Conservation (phyloP, 2,329 filamentous ascomycete genomes). For the Cytospora piceicola region DNA sequence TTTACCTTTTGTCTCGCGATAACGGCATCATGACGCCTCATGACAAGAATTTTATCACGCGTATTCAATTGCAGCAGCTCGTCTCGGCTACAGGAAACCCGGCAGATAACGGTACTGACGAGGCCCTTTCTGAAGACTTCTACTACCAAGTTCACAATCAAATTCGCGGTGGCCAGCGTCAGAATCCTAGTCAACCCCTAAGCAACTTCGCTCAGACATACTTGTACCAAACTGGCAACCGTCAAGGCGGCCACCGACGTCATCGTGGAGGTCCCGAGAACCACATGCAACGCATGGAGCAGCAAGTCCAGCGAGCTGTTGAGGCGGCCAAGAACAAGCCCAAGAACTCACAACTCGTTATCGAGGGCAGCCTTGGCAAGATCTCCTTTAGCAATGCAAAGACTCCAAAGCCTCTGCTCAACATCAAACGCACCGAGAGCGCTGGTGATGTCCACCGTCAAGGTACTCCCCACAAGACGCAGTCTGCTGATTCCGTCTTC, state of each 20-base stretch:
- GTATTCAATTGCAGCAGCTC: constrained; percentile 95
- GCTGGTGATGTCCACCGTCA: constrained; percentile 61
- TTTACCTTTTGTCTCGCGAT: constrained; percentile 87
- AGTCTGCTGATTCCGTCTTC: constrained; percentile 51
- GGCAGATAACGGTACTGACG: constrained; percentile 77
- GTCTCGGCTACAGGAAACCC: constrained; percentile 90
- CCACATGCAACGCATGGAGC: constrained; percentile 98
- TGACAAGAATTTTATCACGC: constrained; percentile 98
- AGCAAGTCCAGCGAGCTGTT: constrained; percentile 95
- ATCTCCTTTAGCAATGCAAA: constrained; percentile 99
- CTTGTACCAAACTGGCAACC: constrained; percentile 88
- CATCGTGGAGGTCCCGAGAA: constrained; percentile 87
- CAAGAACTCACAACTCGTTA: constrained; percentile 95
- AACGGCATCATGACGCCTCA: constrained; percentile 99
- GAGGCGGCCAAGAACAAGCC: constrained; percentile 97
- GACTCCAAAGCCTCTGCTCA: constrained; percentile 91
- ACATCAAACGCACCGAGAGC: constrained; percentile 86
- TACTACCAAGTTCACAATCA: constrained; percentile 98
- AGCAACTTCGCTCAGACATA: constrained; percentile 98
- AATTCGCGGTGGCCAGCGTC: constrained; percentile 85
- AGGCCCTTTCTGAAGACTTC: constrained; percentile 87
- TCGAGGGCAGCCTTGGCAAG: constrained; percentile 94
- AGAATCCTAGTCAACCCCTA: constrained; percentile 89
- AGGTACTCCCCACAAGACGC: constrained; percentile 50
- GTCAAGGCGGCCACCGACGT: constrained; percentile 73